phyloP scores from a whole-genome alignment of 2,329 filamentous ascomycete species.

The Claviceps digitariae region DNA sequence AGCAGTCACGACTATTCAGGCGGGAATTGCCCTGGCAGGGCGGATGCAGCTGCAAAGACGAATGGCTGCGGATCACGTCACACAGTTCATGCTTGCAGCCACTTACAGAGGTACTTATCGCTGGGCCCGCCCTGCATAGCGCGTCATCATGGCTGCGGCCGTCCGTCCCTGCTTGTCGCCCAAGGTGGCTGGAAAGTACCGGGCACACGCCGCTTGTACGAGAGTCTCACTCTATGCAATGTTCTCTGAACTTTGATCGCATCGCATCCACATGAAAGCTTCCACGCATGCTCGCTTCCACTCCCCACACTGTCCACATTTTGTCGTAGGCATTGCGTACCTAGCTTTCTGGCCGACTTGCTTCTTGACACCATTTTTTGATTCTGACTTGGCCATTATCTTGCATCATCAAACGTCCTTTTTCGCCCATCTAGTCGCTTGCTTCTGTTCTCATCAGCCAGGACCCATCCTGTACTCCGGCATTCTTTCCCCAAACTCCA shows the following conservation, averaged over 20 bases:
- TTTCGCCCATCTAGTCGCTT: not conserved
- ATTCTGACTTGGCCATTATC: not conserved
- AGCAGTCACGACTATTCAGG: not conserved
- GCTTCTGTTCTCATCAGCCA: constrained; percentile 8
- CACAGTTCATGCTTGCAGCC: too few relatives aligned
- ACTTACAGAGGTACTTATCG: too few relatives aligned
- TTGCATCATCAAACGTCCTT: not conserved
- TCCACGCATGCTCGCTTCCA: constrained; percentile 7
- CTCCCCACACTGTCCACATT: constrained; percentile 11
- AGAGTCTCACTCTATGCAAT: not conserved
- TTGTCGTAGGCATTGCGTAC: constrained; percentile 4
- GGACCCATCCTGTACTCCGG: not conserved
- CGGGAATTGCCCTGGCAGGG: too few relatives aligned
- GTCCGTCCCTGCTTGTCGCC: not conserved
- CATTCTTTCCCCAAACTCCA: constrained; percentile 8
- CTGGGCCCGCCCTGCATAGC: not conserved
- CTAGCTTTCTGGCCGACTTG: constrained; percentile 2
- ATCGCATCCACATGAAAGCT: not conserved
- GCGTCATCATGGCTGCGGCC: too few relatives aligned
- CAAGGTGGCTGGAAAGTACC: not conserved
- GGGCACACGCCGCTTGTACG: not conserved
- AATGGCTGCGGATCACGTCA: too few relatives aligned
- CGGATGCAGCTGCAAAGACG: too few relatives aligned
- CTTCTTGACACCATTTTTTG: constrained; percentile 4
- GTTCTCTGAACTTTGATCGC: not conserved